phyloP scores from a whole-genome alignment of 495 filamentous ascomycete genomes.

The Penicillium alfredii region DNA sequence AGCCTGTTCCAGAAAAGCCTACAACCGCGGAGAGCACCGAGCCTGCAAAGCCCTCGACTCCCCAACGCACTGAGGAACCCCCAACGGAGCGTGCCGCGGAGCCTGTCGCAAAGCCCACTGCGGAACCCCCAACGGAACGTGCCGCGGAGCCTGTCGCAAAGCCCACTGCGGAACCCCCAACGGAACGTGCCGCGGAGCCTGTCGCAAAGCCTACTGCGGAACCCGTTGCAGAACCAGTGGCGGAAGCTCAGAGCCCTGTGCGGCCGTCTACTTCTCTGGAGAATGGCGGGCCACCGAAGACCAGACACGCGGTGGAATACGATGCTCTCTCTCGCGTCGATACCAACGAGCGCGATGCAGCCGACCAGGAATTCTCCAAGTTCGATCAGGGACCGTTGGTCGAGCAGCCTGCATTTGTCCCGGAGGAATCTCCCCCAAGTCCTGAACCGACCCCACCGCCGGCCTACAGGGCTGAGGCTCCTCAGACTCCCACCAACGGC shows the following conservation, averaged over 20 bases:
- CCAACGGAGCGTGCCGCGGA: no score
- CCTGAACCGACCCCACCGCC: conserved; percentile 8
- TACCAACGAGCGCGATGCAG: conserved; percentile 58
- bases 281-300: conserved; percentile 40
- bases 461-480: conserved; percentile 8
- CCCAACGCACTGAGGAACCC: no score
- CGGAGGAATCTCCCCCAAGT: conserved; percentile 52
- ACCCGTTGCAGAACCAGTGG: not conserved
- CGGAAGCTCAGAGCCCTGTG: conserved; percentile 1
- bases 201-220: conserved; percentile 22
- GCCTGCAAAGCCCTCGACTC: conserved; percentile 15
- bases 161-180: not conserved
- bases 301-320: conserved; percentile 42
- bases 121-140: no score
- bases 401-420: conserved; percentile 81
- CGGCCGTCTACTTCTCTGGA: conserved; percentile 2
- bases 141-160: no score
- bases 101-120: no score
- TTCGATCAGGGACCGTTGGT: conserved; percentile 87
- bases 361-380: conserved; percentile 66
- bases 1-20: conserved; percentile 27
- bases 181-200: not conserved
- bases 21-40: conserved; percentile 8
- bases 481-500: conserved; percentile 20
- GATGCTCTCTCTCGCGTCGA: conserved; percentile 55